Evolutionary conservation across 192 early-diverging fungal genomes (phyloP), one percentile per base, ranked within the genome.

Genomic region (Rhizoclosmatium globosum): DNA sequence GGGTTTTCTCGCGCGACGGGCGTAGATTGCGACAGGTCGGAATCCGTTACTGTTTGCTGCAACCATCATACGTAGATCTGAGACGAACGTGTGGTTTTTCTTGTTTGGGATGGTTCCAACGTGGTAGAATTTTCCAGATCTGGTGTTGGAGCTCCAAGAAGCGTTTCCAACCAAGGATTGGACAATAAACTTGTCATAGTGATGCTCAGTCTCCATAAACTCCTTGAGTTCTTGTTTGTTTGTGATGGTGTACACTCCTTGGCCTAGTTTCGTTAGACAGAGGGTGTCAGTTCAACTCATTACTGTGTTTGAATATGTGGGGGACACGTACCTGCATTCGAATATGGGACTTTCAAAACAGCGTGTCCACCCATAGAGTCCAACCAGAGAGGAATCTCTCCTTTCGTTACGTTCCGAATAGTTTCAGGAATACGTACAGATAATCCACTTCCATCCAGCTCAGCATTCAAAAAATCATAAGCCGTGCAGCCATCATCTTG

Each of bases 101-200:
- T 94, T 94, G 91, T 96, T 94, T 13, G 95, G 95, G 71, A 96
- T 93, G 3, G 95, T 96, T 3, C 95, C 95, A 31, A 95, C 95
- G 77, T 96, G 95, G 78, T 93, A 96, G 71, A 94, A 96, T 77
- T 92, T 93, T 59, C 94, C 95, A 7, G 94, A 92, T 91, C 42
- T 86, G 79, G 71, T 90, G 21, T 89, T 84, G 48, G 89, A 91
- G 1, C 90, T 92, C 94, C 94, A 96, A 2, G 93, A 93, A 11
- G 94, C 93, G 68, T 95, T 95, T 19, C 95, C 95, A 43, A 96
- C 95, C 7, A 96, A 84, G 17, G 90, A 92, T 79, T 96, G 95
- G 2, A 96, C 95, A 83, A 96, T 95, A 74, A 94, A 96, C 86
- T 96, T 96, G 85, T 95, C 92, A 81, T 96, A 96, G 73, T 93